phyloP scores from a whole-genome alignment of 2,329 filamentous ascomycete genomes.

The Clonostachys rosea region DNA sequence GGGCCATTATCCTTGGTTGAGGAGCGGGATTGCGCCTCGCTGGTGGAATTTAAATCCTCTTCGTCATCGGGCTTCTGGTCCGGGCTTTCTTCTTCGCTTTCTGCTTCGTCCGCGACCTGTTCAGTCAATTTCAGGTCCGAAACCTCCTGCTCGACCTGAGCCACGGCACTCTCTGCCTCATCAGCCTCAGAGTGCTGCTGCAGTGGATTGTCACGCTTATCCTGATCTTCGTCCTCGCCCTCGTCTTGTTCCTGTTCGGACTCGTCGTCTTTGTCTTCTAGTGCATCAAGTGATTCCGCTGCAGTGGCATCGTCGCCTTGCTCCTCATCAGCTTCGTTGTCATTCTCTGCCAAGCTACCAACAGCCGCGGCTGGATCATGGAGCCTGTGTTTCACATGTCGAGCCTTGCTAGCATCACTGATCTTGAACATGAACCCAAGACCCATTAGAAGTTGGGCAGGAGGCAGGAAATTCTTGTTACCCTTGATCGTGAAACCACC shows the following conservation, averaged over 20 bases:
- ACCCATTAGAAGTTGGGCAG: conserved; percentile 80
- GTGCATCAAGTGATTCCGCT: neutral
- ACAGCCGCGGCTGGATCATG: conserved; percentile 16
- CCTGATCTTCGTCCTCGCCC: conserved; percentile 11
- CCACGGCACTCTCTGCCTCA: conserved; percentile 13
- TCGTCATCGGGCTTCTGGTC: conserved; percentile 17
- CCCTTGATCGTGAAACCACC: conserved; percentile 80
- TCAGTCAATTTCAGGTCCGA: conserved; percentile 14
- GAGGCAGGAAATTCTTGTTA: conserved; percentile 87
- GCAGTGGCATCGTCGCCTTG: neutral
- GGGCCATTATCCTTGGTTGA: conserved; percentile 5
- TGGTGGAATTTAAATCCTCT: conserved; percentile 7
- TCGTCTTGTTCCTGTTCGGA: conserved; percentile 11
- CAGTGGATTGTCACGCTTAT: conserved; percentile 29
- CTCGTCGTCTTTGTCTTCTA: conserved; percentile 1
- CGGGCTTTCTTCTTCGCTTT: conserved; percentile 18
- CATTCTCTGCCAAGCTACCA: conserved; percentile 14
- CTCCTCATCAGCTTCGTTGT: conserved; percentile 2
- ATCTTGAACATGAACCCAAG: conserved; percentile 86
- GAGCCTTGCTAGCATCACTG: conserved; percentile 79
- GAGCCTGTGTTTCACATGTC: conserved; percentile 66
- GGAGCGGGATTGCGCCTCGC: conserved; percentile 9
- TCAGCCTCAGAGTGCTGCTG: conserved; percentile 16
- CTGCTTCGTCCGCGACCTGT: conserved; percentile 11
- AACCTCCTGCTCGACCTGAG: conserved; percentile 11